These are phyloP conservation scores for Boletellus dicymbophilus DNA, from an alignment of 1,284 basidiomycete species.

Conservation along the genomic window DNA sequence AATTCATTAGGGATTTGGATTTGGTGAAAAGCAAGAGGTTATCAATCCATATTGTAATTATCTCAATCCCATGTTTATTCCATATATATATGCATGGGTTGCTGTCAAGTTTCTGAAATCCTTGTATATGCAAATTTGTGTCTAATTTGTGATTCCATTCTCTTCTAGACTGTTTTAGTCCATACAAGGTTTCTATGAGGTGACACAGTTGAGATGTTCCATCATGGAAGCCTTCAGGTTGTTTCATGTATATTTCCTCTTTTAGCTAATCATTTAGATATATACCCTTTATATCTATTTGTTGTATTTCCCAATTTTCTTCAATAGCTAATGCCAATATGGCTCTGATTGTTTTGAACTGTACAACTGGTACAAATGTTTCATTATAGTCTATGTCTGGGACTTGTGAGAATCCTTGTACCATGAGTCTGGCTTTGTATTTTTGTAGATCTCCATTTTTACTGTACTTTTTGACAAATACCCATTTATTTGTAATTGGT, in stretches of 20 bases:
- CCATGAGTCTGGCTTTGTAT: slow-evolving; percentile 3
- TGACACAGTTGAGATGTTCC: slow-evolving; percentile 12
- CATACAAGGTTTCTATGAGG: slow-evolving; percentile 24
- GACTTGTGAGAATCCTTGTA: neutral
- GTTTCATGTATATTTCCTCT: slow-evolving; percentile 42
- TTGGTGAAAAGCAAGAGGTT: slow-evolving; percentile 6
- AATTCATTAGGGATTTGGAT: neutral
- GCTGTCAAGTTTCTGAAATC: neutral
- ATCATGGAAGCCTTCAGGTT: slow-evolving; percentile 33
- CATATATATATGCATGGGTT: slow-evolving; percentile 8
- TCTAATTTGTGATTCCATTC: slow-evolving; percentile 25
- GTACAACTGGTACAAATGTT: neutral
- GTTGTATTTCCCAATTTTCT: slow-evolving; percentile 10
- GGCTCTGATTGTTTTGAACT: neutral
- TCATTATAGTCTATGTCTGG: neutral
- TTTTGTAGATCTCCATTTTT: slow-evolving; percentile 10
- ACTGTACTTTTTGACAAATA: slow-evolving; percentile 3
- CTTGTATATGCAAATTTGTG: neutral
- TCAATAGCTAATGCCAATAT: neutral
- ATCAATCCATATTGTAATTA: no score
- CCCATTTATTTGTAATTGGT: slow-evolving; percentile 3
- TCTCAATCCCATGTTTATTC: no score
- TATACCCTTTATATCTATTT: slow-evolving; percentile 35
- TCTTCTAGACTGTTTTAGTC: slow-evolving; percentile 29
- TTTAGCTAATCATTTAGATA: slow-evolving; percentile 39